Evolutionary conservation across 73 alveolate species (phyloP).

Genomic region (Paramecium bursaria): DNA sequence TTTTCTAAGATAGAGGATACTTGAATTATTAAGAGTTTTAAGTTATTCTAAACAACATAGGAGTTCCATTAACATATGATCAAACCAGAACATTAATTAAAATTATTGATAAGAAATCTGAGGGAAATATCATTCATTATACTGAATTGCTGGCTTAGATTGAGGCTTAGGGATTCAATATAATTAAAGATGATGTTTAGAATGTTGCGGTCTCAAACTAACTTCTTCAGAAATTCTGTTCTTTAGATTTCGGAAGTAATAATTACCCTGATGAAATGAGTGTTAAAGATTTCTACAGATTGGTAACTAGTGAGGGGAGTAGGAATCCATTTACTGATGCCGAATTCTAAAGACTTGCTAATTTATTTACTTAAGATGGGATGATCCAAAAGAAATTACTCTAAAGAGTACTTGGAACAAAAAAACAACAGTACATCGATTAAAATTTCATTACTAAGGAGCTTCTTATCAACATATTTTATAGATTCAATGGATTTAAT

Average conservation of each 20-base stretch:
- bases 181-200: conserved; percentile 29
- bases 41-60: conserved; percentile 15
- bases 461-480: conserved; percentile 13
- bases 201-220: conserved; percentile 9
- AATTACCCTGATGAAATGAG: conserved; percentile 50
- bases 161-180: conserved; percentile 40
- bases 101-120: conserved; percentile 30
- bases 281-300: conserved; percentile 42
- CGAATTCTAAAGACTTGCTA: conserved; percentile 46
- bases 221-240: conserved; percentile 26
- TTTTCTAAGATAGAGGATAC: conserved; percentile 33
- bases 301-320: conserved; percentile 30
- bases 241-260: conserved; percentile 29
- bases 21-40: conserved; percentile 3
- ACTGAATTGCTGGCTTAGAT: conserved; percentile 9
- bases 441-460: conserved; percentile 17
- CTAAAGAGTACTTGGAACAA: conserved; percentile 12
- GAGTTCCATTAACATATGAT: conserved; percentile 10
- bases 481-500: conserved; percentile 59
- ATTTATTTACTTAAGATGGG: conserved; percentile 51
- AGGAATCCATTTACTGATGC: conserved; percentile 57
- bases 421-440: conserved; percentile 24
- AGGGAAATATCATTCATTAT: conserved; percentile 15
- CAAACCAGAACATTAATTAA: conserved; percentile 33
- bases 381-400: conserved; percentile 20